phyloP scores from a whole-genome alignment of 805 yeast species.

The Metschnikowia kofuensis region DNA sequence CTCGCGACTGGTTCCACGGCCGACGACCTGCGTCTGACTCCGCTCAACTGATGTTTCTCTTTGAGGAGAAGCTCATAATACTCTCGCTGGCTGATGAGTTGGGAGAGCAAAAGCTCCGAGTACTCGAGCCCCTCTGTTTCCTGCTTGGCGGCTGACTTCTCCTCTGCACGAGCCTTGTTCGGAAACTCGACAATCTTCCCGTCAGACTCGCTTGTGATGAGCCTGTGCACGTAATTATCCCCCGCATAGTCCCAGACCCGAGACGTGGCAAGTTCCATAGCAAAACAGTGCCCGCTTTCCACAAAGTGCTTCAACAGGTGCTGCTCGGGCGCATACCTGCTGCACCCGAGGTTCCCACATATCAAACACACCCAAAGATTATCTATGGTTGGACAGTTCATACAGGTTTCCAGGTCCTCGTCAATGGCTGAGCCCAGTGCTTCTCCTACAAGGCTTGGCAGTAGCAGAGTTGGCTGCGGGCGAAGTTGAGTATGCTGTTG shows the following conservation, averaged over 20 bases:
- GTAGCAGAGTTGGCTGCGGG: slow-evolving; percentile 1
- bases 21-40: slow-evolving; percentile 15
- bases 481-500: slow-evolving; percentile 10
- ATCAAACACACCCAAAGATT: slow-evolving; percentile 87
- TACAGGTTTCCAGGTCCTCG: slow-evolving; percentile 40
- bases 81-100: slow-evolving; percentile 81
- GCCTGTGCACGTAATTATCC: slow-evolving; percentile 83
- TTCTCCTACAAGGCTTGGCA: not conserved
- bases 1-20: slow-evolving; percentile 4
- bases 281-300: slow-evolving; percentile 78
- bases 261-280: slow-evolving; percentile 82
- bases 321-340: slow-evolving; percentile 72
- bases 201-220: slow-evolving; percentile 80
- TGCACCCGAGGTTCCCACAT: slow-evolving; percentile 92
- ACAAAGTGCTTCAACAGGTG: slow-evolving; percentile 85
- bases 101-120: slow-evolving; percentile 72
- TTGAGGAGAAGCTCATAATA: slow-evolving; percentile 57
- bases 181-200: slow-evolving; percentile 84
- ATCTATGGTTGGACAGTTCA: slow-evolving; percentile 53
- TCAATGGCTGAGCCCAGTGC: slow-evolving; percentile 4
- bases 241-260: slow-evolving; percentile 95
- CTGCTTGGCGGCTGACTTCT: slow-evolving; percentile 1
- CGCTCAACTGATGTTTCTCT: slow-evolving; percentile 17
- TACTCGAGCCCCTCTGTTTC: slow-evolving; percentile 51
- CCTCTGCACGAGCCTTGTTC: slow-evolving; percentile 23